These are phyloP conservation scores for Inonotus obliquus DNA, from an alignment of 1,284 basidiomycete genomes.

Conservation along the genomic window DNA sequence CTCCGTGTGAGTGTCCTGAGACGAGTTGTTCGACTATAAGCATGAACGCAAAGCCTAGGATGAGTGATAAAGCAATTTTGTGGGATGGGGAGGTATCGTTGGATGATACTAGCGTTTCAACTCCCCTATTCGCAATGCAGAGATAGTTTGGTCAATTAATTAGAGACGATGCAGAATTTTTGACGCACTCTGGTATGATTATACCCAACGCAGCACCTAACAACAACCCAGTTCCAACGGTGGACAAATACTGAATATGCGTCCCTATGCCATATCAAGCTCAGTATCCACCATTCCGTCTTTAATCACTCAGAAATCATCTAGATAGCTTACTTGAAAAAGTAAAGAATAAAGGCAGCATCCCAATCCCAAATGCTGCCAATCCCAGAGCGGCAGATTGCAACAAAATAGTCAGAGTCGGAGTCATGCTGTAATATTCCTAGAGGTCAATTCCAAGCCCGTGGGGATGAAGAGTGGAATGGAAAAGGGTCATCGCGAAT, in stretches of 20 bases:
- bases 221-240: constrained; percentile 78
- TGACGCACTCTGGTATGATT: constrained; percentile 79
- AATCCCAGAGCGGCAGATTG: constrained; percentile 69
- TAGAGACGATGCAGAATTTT: background rate
- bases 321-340: constrained; percentile 61
- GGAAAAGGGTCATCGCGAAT: background rate
- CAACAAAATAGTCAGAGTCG: constrained; percentile 39
- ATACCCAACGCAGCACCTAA: constrained; percentile 86
- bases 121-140: constrained; percentile 41
- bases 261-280: constrained; percentile 35
- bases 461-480: background rate
- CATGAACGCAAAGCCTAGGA: constrained; percentile 84
- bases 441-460: background rate
- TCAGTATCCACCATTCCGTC: background rate
- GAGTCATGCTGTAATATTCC: constrained; percentile 21
- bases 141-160: background rate
- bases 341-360: constrained; percentile 68
- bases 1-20: constrained; percentile 42
- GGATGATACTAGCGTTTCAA: constrained; percentile 49
- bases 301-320: background rate
- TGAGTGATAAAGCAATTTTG: constrained; percentile 67
- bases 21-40: constrained; percentile 66
- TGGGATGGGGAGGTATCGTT: constrained; percentile 40
- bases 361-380: constrained; percentile 70
- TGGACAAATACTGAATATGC: constrained; percentile 57